Percentiles rank a stretch among this genome's conserved stretches.
Evolutionary conservation across 2,329 filamentous ascomycete species (phyloP).

Genomic region (Fusarium caatingaense): DNA sequence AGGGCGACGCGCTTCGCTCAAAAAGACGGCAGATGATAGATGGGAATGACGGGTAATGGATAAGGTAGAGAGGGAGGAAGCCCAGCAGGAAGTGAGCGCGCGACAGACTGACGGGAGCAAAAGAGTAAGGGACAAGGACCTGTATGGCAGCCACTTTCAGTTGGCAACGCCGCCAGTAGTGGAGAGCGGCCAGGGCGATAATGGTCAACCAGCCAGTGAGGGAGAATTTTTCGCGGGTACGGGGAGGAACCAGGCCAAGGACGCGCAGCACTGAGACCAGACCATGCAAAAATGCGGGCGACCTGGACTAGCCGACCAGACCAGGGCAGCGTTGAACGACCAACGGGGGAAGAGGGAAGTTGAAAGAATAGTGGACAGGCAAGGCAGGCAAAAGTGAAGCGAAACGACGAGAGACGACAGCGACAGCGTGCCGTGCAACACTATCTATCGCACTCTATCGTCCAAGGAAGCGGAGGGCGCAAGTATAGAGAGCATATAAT

Average conservation of each 20-base stretch:
- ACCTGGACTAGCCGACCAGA: slow-evolving; percentile 31
- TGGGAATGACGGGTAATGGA: slow-evolving; percentile 41
- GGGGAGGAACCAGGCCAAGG: slow-evolving; percentile 24
- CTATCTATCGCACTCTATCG: slow-evolving; percentile 34
- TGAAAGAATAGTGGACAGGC: slow-evolving; percentile 35
- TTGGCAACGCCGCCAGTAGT: slow-evolving; percentile 33
- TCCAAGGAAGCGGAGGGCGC: slow-evolving; percentile 6
- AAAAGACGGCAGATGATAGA: slow-evolving; percentile 35
- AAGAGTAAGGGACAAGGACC: slow-evolving; percentile 25
- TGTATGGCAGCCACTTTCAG: slow-evolving; percentile 31
- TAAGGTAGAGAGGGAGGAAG: slow-evolving; percentile 31
- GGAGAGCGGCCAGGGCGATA: slow-evolving; percentile 28
- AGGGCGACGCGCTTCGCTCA: slow-evolving; percentile 40
- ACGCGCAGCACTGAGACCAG: slow-evolving; percentile 46
- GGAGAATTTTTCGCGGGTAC: slow-evolving; percentile 51
- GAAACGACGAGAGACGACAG: slow-evolving; percentile 34
- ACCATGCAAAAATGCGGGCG: slow-evolving; percentile 24
- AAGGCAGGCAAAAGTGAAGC: slow-evolving; percentile 35
- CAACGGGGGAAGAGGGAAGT: slow-evolving; percentile 20
- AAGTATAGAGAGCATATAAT: slow-evolving; percentile 17
- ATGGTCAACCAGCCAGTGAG: slow-evolving; percentile 38
- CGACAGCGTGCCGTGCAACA: slow-evolving; percentile 32
- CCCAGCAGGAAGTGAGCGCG: slow-evolving; percentile 33
- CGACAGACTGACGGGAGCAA: slow-evolving; percentile 18
- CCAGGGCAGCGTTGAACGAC: slow-evolving; percentile 11